phyloP scores from a whole-genome alignment of 345 rosid species.

The Ailanthus altissimus region DNA sequence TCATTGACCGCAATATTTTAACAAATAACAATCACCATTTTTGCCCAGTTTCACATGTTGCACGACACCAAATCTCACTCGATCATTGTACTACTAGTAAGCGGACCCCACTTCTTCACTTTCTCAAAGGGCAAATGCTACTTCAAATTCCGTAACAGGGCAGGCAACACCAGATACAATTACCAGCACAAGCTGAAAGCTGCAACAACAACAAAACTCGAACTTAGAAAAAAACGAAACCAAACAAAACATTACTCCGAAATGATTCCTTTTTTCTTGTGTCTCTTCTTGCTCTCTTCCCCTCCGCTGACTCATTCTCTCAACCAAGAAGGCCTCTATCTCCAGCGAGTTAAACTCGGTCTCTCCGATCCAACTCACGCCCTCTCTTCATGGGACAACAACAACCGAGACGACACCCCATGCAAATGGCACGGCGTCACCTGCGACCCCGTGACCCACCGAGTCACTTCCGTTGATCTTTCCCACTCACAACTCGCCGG shows the following conservation, averaged over 20 bases:
- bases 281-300: conserved; percentile 28
- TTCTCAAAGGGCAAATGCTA: neutral
- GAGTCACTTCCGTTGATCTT: conserved; percentile 60
- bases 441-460: conserved; percentile 45
- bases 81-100: neutral
- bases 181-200: neutral
- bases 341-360: conserved; percentile 56
- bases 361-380: conserved; percentile 57
- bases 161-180: too few species aligned
- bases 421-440: conserved; percentile 73
- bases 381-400: conserved; percentile 66
- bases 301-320: conserved; percentile 32
- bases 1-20: neutral
- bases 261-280: conserved; percentile 43
- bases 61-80: neutral
- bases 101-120: neutral
- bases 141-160: neutral
- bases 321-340: conserved; percentile 74
- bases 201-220: neutral
- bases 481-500: conserved; percentile 55
- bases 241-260: neutral
- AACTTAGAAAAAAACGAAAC: neutral
- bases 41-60: neutral
- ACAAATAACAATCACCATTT: too few species aligned
- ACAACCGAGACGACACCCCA: conserved; percentile 54